These are phyloP conservation scores for Eucalyptus sideroxylon DNA, from an alignment of 345 rosid species.

Conservation along the genomic window DNA sequence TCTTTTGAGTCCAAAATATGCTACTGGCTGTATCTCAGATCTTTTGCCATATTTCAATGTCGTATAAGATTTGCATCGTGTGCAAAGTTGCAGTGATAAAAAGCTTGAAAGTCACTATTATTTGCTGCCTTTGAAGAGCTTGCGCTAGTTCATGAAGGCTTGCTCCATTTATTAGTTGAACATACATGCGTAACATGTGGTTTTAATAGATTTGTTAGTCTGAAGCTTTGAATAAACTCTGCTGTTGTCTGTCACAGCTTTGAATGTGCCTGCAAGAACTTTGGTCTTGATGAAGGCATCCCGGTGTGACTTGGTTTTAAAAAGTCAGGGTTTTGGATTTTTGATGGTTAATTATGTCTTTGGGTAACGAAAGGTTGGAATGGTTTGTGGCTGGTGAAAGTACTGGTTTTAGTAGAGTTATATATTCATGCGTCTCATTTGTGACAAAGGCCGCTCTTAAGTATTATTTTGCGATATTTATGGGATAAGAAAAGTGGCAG, in stretches of 20 bases:
- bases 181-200: constrained; percentile 7
- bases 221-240: constrained; percentile 21
- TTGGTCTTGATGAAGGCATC: constrained; percentile 60
- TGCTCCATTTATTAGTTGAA: background rate
- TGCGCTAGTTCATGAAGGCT: background rate
- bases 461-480: background rate
- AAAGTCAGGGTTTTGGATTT: constrained; percentile 6
- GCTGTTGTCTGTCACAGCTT: constrained; percentile 51
- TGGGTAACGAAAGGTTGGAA: background rate
- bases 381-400: background rate
- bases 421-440: background rate
- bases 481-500: background rate
- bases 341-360: constrained; percentile 8
- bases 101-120: background rate
- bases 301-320: constrained; percentile 32
- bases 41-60: background rate
- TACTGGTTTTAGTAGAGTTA: background rate
- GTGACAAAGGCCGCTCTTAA: background rate
- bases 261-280: constrained; percentile 56
- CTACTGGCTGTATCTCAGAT: background rate
- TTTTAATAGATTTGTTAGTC: constrained; percentile 17
- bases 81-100: background rate
- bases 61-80: background rate
- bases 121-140: background rate
- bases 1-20: background rate